These are phyloP conservation scores for Gymnopus androsaceus DNA, from an alignment of 1,284 basidiomycete species.

Conservation along the genomic window DNA sequence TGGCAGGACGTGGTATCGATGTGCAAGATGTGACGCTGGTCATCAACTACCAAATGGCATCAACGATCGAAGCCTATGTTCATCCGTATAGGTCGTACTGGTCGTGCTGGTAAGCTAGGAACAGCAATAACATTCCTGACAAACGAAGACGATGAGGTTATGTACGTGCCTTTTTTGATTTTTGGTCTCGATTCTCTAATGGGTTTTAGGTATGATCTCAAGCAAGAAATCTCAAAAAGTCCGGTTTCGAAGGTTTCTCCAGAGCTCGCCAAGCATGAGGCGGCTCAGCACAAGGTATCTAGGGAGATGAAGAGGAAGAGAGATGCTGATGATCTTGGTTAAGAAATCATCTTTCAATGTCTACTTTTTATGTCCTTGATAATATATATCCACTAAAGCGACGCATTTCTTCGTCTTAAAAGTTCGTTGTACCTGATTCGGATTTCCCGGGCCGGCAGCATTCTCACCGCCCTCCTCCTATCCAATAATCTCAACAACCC, in stretches of 20 bases:
- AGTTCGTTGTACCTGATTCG: too few relatives aligned
- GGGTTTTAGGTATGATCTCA: constrained; percentile 79
- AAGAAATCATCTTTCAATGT: constrained; percentile 28
- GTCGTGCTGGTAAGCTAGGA: constrained; percentile 94
- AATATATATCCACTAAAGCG: too few relatives aligned
- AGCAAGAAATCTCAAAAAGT: constrained; percentile 92
- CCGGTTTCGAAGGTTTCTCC: constrained; percentile 87
- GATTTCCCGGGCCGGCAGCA: too few relatives aligned
- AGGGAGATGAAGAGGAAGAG: constrained; percentile 91
- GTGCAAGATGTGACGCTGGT: constrained; percentile 95
- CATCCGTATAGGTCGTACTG: constrained; percentile 97
- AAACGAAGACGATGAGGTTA: constrained; percentile 95
- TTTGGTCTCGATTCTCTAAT: constrained; percentile 19
- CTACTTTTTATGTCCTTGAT: background rate
- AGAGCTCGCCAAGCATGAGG: constrained; percentile 87
- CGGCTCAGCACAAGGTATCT: constrained; percentile 86
- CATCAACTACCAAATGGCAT: constrained; percentile 97
- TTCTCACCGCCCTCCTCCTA: too few relatives aligned
- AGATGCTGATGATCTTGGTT: constrained; percentile 72
- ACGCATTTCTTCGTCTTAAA: background rate
- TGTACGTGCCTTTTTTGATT: constrained; percentile 59
- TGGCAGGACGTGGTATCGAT: constrained; percentile 98
- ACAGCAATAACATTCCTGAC: constrained; percentile 93
- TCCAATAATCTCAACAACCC: too few relatives aligned
- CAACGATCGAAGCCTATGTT: constrained; percentile 94